These are phyloP conservation scores for Globisporangium sylvaticum DNA, from an alignment of 352 stramenopile species.

Conservation along the genomic window DNA sequence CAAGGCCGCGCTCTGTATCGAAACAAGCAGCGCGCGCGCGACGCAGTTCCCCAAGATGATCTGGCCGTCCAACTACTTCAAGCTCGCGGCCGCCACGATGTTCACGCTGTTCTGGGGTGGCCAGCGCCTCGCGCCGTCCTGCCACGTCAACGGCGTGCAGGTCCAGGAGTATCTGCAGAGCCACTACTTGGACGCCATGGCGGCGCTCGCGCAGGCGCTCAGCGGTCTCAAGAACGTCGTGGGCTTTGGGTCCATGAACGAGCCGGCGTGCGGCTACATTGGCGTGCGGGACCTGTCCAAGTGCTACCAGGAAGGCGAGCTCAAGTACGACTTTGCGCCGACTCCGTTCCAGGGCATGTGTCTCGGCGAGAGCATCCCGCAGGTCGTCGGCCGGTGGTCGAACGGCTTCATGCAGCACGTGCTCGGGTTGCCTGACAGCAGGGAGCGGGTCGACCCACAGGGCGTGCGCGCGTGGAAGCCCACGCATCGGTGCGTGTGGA, in stretches of 20 bases:
- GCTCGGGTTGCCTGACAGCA: constrained; percentile 42
- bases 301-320: constrained; percentile 50
- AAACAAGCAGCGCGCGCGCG: constrained; percentile 40
- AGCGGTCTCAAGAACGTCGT: constrained; percentile 78
- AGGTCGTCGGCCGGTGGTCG: constrained; percentile 65
- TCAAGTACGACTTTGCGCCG: constrained; percentile 73
- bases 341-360: constrained; percentile 82
- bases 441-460: constrained; percentile 45
- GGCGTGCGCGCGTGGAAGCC: constrained; percentile 68
- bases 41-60: constrained; percentile 86
- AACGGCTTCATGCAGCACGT: constrained; percentile 74
- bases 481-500: constrained; percentile 70
- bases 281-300: constrained; percentile 53
- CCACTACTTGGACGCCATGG: constrained; percentile 81
- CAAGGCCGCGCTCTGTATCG: constrained; percentile 70
- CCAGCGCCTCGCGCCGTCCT: constrained; percentile 58
- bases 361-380: constrained; percentile 59
- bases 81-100: constrained; percentile 88
- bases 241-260: constrained; percentile 92
- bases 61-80: constrained; percentile 91
- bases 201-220: constrained; percentile 53
- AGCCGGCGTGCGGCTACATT: constrained; percentile 78
- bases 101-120: constrained; percentile 90
- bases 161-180: constrained; percentile 88
- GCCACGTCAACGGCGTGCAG: constrained; percentile 61